Evolutionary conservation across 805 yeast species (phyloP), one percentile per base, ranked within the genome.

Genomic region (Torulaspora delbrueckii): DNA sequence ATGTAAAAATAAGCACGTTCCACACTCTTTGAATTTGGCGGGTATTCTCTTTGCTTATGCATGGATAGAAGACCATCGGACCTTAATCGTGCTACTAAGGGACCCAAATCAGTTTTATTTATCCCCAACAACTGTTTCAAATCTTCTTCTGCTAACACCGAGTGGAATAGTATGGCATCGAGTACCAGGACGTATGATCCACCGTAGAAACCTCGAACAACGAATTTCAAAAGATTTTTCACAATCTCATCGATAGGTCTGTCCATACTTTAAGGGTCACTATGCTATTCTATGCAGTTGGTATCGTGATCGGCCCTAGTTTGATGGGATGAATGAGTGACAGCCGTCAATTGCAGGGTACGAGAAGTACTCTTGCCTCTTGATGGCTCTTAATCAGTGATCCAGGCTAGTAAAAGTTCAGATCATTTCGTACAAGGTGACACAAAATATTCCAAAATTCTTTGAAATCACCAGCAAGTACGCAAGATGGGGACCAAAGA

Each of bases 101-200:
- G 79, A 47, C 97, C 79, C 36, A 93, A 73, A 58, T 88, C 96
- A 58, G 91, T 91, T 44, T 89, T 76, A 55, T 87, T 88, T 55
- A 93, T 81, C 16, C 93, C 90, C 37, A 91, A 71, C 42, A 93
- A 72, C 58, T 79, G 82, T 25, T 85, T 78, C 60, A 93, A 72
- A 66, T 93, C 99, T 51, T 91, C 97, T 66, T 93, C 99, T 14
- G 90, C 84, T 25, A 91, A 74, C 7, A 91, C 96, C 12, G 90
- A 83, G 66, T 91, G 99, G 57, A 84, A 77, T 32, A 91, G 66
- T 5, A 91, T 71, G 1, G 97, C 96, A 66, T 91, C 99, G 52
- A 93, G 65, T 7, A 91, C 82, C 37, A 91, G 74, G 33, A 90
- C 82, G 54, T 85, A 85, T n/a, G 86, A 83, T 26, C 82, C 80